Evolutionary conservation across 768 basidiomycete species (phyloP), one percentile per base, ranked within the genome.

Genomic region (Macrolepiota albuminosa): DNA sequence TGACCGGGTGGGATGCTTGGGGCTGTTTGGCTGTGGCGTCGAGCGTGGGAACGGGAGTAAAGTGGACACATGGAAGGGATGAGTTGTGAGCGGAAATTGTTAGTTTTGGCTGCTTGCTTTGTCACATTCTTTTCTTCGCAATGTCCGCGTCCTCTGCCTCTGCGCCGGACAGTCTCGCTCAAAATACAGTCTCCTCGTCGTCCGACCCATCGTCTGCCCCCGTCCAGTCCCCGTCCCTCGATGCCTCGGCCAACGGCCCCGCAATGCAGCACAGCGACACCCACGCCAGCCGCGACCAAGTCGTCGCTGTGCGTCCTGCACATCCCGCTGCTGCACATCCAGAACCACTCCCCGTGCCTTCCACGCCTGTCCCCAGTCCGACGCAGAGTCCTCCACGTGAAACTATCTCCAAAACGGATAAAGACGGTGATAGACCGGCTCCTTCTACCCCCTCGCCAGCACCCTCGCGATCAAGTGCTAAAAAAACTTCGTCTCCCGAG

Each of bases 341-440:
- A 61, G 55, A 59, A 54, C 43, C 50, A 37, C 31, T 42, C 46
- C 61, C 57, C 46, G 40, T 46, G 50, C 46, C 57, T 40, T 60
- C 57, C 46, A 36, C 46, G 50, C 46, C 57, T 58, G 29, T 54
- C 51, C 46, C 34, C 33, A 51, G 3, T 45, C 37, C 60, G n/a
- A 50, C 64, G 43, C 60, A 42, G 31, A 54, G 29, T 26, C 53
- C 51, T 39, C 52, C 60, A 63, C 66, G 64, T 62, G 62, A 49
- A 64, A 31, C 40, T 24, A 24, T 45, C 43, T 54, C 36, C 57
- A 61, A 62, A 47, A 64, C 60, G 56, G 64, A 62, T 63, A 67
- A 61, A 63, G 58, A 66, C 60, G 61, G 65, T 21, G 59, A 62
- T 60, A 64, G 47, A 57, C 54, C 61, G 47, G 63, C 37, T 18